These are phyloP conservation scores for Capsicum rhomboideum DNA, from an alignment of 257 asterid species.

Conservation along the genomic window DNA sequence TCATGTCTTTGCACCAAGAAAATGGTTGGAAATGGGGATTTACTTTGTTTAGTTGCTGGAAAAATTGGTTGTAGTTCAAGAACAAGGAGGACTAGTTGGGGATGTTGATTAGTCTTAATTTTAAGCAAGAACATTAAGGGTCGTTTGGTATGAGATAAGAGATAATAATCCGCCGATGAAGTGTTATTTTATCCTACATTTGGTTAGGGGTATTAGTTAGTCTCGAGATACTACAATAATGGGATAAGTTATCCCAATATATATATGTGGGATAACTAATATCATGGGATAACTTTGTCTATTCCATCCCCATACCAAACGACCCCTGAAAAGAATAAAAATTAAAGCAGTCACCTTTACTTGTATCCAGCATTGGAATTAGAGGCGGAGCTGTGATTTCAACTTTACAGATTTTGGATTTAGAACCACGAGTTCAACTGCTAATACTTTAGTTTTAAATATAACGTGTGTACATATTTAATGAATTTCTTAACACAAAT, in stretches of 20 bases:
- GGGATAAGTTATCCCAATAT: too few species aligned
- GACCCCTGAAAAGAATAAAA: too few species aligned
- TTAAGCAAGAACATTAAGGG: background rate
- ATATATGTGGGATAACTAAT: too few species aligned
- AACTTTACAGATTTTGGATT: too few species aligned
- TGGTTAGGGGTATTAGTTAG: too few species aligned
- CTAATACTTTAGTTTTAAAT: background rate
- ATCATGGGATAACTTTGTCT: too few species aligned
- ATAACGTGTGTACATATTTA: background rate
- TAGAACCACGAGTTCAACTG: background rate
- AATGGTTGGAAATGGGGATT: background rate
- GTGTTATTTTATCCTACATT: too few species aligned
- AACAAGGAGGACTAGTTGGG: background rate
- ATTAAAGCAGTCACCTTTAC: background rate
- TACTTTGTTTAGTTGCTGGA: background rate
- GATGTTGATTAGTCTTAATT: background rate
- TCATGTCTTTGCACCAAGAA: background rate
- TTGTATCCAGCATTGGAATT: background rate
- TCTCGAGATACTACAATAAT: too few species aligned
- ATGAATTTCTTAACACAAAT: background rate
- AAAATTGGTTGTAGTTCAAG: background rate
- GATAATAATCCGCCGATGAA: too few species aligned
- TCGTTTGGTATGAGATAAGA: too few species aligned
- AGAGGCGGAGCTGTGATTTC: background rate
- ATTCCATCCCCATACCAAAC: too few species aligned